Conservation (phyloP, 345 rosid genomes). For the Boechera stricta region DNA sequence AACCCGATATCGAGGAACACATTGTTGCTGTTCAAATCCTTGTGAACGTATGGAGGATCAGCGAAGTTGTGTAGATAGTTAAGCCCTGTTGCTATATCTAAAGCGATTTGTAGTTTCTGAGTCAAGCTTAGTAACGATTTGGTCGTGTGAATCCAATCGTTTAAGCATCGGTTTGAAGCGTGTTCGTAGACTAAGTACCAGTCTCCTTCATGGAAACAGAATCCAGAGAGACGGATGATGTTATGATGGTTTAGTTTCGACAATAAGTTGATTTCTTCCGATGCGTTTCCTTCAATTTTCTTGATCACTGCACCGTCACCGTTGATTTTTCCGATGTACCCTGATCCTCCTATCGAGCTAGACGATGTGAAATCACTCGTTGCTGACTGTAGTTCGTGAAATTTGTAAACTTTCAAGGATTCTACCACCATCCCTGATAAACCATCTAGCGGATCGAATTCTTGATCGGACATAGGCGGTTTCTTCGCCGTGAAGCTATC, state of each 20-base stretch:
- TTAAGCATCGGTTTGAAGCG: conserved; percentile 70
- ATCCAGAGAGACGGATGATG: conserved; percentile 72
- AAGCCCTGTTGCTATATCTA: conserved; percentile 81
- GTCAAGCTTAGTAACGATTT: conserved; percentile 55
- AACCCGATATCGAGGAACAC: conserved; percentile 80
- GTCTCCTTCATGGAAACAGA: conserved; percentile 65
- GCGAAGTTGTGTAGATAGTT: conserved; percentile 67
- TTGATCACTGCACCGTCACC: conserved; percentile 78
- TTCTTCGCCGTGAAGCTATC: conserved; percentile 48
- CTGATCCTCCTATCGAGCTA: conserved; percentile 59
- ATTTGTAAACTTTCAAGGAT: conserved; percentile 64
- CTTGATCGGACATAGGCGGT: conserved; percentile 33
- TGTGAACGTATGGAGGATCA: conserved; percentile 63
- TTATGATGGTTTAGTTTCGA: conserved; percentile 72
- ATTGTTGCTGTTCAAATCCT: conserved; percentile 65
- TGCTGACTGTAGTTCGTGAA: conserved; percentile 63
- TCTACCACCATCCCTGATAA: conserved; percentile 59
- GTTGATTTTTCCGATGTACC: conserved; percentile 63
- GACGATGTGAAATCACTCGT: conserved; percentile 67
- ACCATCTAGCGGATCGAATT: conserved; percentile 49
- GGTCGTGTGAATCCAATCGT: conserved; percentile 63
- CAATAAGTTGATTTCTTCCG: conserved; percentile 64
- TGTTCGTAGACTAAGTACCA: conserved; percentile 84
- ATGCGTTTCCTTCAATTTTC: conserved; percentile 72
- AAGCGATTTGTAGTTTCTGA: conserved; percentile 64